Conservation (phyloP, 345 rosid species). For the Lagerstroemia speciosa region DNA sequence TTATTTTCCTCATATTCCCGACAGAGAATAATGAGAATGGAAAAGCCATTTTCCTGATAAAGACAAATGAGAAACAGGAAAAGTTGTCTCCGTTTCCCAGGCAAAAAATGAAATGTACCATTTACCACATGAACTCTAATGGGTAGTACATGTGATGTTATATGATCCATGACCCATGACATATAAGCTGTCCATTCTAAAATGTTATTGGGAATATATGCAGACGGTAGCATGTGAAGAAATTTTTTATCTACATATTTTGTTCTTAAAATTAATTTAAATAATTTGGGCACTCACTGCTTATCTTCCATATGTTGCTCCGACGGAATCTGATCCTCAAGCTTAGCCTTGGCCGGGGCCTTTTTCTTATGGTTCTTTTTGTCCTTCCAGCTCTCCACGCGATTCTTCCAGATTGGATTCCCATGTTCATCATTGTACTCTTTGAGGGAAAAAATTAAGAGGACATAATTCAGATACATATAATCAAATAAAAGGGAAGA, state of each 20-base stretch:
- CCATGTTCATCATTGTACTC: constrained; percentile 79
- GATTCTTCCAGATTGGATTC: constrained; percentile 94
- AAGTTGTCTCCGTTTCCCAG: background rate
- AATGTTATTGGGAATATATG: background rate
- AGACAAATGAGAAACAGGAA: background rate
- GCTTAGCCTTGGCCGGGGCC: constrained; percentile 43
- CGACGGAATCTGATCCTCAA: constrained; percentile 53
- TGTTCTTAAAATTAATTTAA: background rate
- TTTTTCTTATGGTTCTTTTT: constrained; percentile 84
- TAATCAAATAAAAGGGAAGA: constrained; percentile 2
- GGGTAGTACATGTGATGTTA: background rate
- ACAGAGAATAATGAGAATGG: background rate
- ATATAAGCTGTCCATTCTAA: too few relatives aligned
- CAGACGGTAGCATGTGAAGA: background rate
- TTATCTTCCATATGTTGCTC: constrained; percentile 89
- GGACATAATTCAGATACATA: constrained; percentile 3
- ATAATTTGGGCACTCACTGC: constrained; percentile 20
- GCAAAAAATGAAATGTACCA: background rate
- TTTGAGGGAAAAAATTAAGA: constrained; percentile 20
- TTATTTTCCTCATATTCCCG: background rate
- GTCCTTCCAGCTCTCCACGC: constrained; percentile 96
- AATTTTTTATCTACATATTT: background rate
- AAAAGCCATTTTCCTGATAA: too few relatives aligned
- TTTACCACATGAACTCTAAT: background rate
- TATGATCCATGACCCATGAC: too few relatives aligned